Base-by-base conservation (phyloP, 768 basidiomycete species). In the Cystofilobasidium ferigula region DNA sequence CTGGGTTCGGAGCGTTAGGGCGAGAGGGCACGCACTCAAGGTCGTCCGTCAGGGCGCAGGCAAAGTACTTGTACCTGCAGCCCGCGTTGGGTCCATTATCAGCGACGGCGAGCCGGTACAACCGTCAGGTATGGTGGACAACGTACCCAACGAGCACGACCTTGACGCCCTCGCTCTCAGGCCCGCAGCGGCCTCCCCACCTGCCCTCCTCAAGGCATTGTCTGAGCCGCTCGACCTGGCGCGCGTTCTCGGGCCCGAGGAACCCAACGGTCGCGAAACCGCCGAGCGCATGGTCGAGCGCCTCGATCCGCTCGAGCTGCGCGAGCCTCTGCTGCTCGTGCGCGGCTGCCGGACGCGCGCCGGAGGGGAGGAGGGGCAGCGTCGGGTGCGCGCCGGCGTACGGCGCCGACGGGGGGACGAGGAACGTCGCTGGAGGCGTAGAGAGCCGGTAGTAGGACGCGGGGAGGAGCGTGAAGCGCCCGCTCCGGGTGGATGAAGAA, bases 41-140 rank as follows among this genome's bases (percentile, higher is more conserved):
- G 8, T 40, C 24, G 22, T 60, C 58, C 24, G 43, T 42, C 14
- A 60, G 38, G 8, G 58, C 58, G 26, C 58, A 60, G 3, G 58
- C 20, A 24, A 60, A 45, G 30, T 60, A 60, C 58, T 60, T 60
- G 58, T 60, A 60, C 13, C 58, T 60, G 28, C 43, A 51, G 5
- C 48, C 48, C n/a, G 5, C 9, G n/a, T 6, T 9, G 5, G n/a
- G n/a, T 51, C 48, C n/a, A 22, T 28, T n/a, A 51, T 22, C n/a
- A 28, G 28, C 48, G 28, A 28, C n/a, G 48, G 28, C n/a, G 48
- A 18, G 28, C 5, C n/a, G 28, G 48, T n/a, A 51, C 6, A 9
- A n/a, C 48, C n/a, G n/a, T n/a, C n/a, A n/a, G n/a, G 6, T 12
- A 20, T 18, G n/a, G 57, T 8, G 57, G 35, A 22, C 3, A 36